Evolutionary conservation across 139 green algal species (phyloP), one percentile per base, ranked within the genome.

Genomic region (Micractinium sp.): DNA sequence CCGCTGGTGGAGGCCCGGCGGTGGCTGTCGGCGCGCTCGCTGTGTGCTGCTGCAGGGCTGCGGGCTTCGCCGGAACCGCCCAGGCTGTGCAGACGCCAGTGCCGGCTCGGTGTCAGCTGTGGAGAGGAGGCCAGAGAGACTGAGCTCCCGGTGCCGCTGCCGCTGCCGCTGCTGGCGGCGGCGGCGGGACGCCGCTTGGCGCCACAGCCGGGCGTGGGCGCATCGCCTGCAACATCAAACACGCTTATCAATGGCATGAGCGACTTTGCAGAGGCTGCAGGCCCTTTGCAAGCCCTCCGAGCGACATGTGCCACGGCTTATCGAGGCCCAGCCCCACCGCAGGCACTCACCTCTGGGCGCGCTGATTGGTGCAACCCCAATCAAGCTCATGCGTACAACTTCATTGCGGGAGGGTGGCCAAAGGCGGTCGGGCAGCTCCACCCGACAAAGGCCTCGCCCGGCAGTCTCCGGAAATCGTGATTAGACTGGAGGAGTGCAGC

Each of bases 21-120:
- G 20, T 77, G 82, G 25, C 29, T 87, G 22, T 77, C 82, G 22
- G 61, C 82, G 14, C 82, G 82, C 3, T 67, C 63, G 61, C 61
- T 31, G 36, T 80, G 74, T 7, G 74, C 85, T 83, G 85, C 82
- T 33, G 38, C n/a, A 35, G 82, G 35, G 81, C 56, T 76, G 69
- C 81, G 35, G 19, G 81, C 38, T 16, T 85, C 81, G 4, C 53
- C 81, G 20, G n/a, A 7, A 15, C 81, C 60, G 18, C 81, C 35
- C 56, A 85, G 15, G 81, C 81, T 85, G 31, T 84, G 41, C 29
- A 63, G 2, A 7, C 41, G 78, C 41, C 31, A 35, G 27, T 36
- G 74, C 14, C 74, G 74, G 33, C 18, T 53, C 1, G 71, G 27
- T 4, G 74, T 29, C 15, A 53, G 74, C 74, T 80, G 74, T 7